phyloP scores from a whole-genome alignment of 129 eudicot genomes.

The Lactuca sativa region DNA sequence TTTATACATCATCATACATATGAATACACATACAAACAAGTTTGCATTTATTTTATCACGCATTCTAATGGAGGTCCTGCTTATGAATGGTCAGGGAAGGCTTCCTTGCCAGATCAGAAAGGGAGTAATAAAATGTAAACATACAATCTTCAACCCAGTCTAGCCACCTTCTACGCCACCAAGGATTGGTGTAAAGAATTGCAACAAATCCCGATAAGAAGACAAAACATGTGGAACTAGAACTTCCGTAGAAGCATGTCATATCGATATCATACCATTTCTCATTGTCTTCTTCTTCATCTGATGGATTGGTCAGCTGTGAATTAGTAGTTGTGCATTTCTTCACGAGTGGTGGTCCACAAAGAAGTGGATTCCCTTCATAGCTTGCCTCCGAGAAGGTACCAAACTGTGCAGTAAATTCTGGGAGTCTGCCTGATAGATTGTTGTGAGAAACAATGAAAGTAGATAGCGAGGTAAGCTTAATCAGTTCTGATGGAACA shows the following conservation, averaged over 20 bases:
- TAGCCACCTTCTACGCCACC: conserved; percentile 20
- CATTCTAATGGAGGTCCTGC: conserved; percentile 32
- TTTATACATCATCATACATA: no score
- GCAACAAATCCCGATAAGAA: conserved; percentile 22
- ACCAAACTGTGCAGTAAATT: conserved; percentile 17
- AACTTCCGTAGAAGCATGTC: conserved; percentile 22
- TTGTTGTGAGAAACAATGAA: conserved; percentile 19
- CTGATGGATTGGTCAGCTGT: not conserved
- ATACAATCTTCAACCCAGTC: conserved; percentile 14
- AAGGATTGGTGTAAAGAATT: conserved; percentile 18
- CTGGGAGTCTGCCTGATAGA: conserved; percentile 20
- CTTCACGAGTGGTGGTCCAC: conserved; percentile 17
- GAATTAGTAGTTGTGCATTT: conserved; percentile 2
- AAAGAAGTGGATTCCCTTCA: conserved; percentile 16
- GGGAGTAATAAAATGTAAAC: not conserved
- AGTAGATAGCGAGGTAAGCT: not conserved
- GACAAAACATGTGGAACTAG: conserved; percentile 4
- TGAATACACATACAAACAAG: not conserved
- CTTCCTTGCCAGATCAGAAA: not conserved
- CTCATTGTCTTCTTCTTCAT: conserved; percentile 16
- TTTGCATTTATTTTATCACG: not conserved
- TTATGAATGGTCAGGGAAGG: not conserved
- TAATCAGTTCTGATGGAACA: conserved; percentile 6
- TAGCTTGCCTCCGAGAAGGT: conserved; percentile 11
- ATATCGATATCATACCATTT: conserved; percentile 31